Evolutionary conservation across 257 asterid genomes (phyloP).

Genomic region (Fraxinus anomala): DNA sequence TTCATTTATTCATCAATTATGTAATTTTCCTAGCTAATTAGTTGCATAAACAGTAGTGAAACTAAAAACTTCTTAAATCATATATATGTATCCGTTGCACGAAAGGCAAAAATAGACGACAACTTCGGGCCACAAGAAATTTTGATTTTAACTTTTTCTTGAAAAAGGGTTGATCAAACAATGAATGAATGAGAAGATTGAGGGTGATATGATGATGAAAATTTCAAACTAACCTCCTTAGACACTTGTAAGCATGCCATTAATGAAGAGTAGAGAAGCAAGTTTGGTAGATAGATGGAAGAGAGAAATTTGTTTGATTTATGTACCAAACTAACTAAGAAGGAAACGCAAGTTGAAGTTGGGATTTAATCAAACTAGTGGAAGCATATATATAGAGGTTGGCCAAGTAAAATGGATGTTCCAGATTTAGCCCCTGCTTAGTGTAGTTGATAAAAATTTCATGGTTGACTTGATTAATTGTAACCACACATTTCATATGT

Average conservation of each 20-base stretch:
- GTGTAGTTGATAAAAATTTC: not conserved
- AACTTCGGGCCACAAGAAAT: too few relatives aligned
- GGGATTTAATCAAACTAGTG: slow-evolving; percentile 20
- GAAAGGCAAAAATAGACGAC: slow-evolving; percentile 8
- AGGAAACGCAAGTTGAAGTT: slow-evolving; percentile 7
- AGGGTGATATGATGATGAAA: not conserved
- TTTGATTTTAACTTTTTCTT: not conserved
- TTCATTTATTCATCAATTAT: not conserved
- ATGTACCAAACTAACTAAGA: not conserved
- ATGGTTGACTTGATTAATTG: too few relatives aligned
- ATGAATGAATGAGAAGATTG: not conserved
- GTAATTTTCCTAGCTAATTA: not conserved
- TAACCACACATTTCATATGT: too few relatives aligned
- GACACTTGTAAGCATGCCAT: slow-evolving; percentile 62
- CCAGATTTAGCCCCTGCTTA: too few relatives aligned
- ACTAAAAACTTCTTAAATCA: too few relatives aligned
- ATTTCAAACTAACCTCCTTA: slow-evolving; percentile 46
- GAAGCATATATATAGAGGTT: slow-evolving; percentile 42
- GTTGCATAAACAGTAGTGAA: not conserved
- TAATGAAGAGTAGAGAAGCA: slow-evolving; percentile 27
- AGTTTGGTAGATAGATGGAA: slow-evolving; percentile 25
- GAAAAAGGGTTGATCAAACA: not conserved
- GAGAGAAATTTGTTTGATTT: slow-evolving; percentile 16
- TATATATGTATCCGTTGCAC: slow-evolving; percentile 9
- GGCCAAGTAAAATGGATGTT: slow-evolving; percentile 27